These are phyloP conservation scores for Linderniella brevidens DNA, from an alignment of 257 asterid species.

Conservation along the genomic window DNA sequence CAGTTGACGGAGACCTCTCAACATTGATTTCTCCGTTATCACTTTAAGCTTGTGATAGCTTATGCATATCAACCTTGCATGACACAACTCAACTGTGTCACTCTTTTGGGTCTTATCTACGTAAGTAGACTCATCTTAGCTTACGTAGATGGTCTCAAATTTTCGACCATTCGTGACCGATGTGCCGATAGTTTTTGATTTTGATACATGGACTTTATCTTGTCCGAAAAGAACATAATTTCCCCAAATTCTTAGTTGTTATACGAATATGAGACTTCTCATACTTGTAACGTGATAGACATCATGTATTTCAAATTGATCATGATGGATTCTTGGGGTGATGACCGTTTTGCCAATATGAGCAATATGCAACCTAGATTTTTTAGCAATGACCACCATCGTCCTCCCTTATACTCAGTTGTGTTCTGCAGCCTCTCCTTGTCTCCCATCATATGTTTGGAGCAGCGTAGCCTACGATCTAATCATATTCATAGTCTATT, in stretches of 20 bases:
- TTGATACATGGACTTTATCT: constrained; percentile 3
- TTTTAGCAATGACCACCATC: constrained; percentile 6
- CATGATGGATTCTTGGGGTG: neutral
- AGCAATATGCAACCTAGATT: constrained; percentile 6
- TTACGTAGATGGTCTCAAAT: constrained; percentile 4
- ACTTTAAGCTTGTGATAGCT: no score
- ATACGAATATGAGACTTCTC: constrained; percentile 11
- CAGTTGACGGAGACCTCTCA: no score
- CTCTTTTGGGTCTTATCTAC: no score
- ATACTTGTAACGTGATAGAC: constrained; percentile 13
- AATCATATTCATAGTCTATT: neutral
- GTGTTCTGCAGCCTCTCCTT: constrained; percentile 2
- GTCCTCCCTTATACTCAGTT: constrained; percentile 4
- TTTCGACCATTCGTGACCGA: constrained; percentile 6
- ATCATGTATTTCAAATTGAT: constrained; percentile 3
- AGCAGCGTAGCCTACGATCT: constrained; percentile 10
- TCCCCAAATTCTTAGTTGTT: constrained; percentile 10
- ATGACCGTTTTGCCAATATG: neutral
- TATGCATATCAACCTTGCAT: no score
- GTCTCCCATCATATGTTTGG: constrained; percentile 9
- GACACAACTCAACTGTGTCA: no score
- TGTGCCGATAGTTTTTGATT: neutral
- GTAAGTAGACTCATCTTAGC: neutral
- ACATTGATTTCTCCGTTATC: no score
- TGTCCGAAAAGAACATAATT: constrained; percentile 17